Percentiles rank a stretch among this genome's conserved stretches.
These are phyloP conservation scores for Sporobolus alterniflorus DNA, from an alignment of 202 grass and related monocot genomes.

Conservation along the genomic window DNA sequence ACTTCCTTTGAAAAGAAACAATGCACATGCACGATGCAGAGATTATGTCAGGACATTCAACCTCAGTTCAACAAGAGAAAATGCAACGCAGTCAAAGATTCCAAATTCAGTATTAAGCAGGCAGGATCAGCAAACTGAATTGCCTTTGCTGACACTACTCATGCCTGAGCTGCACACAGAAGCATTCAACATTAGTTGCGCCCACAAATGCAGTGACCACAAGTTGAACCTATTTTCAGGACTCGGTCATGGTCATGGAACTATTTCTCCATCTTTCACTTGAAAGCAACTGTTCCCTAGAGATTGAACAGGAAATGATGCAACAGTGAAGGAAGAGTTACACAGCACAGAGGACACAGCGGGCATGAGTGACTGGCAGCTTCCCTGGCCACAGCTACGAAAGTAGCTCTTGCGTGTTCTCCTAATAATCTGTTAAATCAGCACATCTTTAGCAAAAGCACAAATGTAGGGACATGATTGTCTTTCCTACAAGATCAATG, in stretches of 20 bases:
- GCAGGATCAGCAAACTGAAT: constrained; percentile 13
- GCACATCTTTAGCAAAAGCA: too few relatives aligned
- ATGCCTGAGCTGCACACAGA: constrained; percentile 1
- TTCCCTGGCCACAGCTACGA: too few relatives aligned
- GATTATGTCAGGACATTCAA: constrained; percentile 21
- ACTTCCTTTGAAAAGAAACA: not conserved
- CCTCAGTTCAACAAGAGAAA: not conserved
- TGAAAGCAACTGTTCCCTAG: constrained; percentile 18
- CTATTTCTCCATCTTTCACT: constrained; percentile 3
- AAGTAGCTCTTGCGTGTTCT: too few relatives aligned
- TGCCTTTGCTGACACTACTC: constrained; percentile 5
- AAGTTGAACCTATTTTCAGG: constrained; percentile 1
- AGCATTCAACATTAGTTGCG: constrained; percentile 35
- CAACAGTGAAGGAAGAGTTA: not conserved
- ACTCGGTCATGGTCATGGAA: not conserved
- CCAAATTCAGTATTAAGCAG: constrained; percentile 19
- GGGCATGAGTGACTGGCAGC: too few relatives aligned
- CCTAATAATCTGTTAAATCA: too few relatives aligned
- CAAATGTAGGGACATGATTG: not conserved
- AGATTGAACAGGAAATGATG: constrained; percentile 14
- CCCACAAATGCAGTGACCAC: constrained; percentile 29
- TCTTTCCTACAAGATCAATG: not conserved
- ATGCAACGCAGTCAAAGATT: constrained; percentile 47
- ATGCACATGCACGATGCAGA: constrained; percentile 5
- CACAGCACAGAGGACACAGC: too few relatives aligned